Conservation (phyloP, 106 monocot species). For the Dendrobium nobile region DNA sequence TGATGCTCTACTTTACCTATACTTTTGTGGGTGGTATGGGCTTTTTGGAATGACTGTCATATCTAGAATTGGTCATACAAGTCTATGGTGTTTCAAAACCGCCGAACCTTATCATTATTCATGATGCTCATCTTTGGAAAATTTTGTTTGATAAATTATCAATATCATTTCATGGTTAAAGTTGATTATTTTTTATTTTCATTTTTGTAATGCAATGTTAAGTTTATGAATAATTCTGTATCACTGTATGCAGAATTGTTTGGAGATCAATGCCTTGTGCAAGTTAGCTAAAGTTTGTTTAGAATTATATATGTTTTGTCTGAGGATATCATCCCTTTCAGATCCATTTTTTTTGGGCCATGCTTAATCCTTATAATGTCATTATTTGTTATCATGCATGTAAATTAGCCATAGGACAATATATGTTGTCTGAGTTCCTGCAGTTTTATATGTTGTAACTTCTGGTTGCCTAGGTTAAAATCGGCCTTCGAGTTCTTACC, state of each 20-base stretch:
- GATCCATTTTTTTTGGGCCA: background rate
- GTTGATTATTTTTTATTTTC: background rate
- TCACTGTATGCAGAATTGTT: background rate
- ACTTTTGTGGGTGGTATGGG: background rate
- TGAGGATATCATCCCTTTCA: background rate
- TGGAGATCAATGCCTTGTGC: background rate
- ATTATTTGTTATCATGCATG: background rate
- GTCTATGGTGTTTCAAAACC: background rate
- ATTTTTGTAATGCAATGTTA: background rate
- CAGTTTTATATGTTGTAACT: background rate
- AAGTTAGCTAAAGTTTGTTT: background rate
- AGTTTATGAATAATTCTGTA: background rate
- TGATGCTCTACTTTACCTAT: background rate
- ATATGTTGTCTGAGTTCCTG: background rate
- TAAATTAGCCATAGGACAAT: background rate
- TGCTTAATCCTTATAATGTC: background rate
- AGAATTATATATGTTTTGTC: background rate
- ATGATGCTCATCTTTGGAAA: background rate
- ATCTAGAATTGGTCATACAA: background rate
- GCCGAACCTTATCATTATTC: background rate
- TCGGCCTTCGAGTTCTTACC: conserved; percentile 63
- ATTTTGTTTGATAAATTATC: background rate
- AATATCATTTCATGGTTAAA: background rate
- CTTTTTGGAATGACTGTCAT: background rate
- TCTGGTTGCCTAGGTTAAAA: conserved; percentile 34